Base-by-base conservation (phyloP, 768 basidiomycete genomes). In the Artomyces pyxidatus region DNA sequence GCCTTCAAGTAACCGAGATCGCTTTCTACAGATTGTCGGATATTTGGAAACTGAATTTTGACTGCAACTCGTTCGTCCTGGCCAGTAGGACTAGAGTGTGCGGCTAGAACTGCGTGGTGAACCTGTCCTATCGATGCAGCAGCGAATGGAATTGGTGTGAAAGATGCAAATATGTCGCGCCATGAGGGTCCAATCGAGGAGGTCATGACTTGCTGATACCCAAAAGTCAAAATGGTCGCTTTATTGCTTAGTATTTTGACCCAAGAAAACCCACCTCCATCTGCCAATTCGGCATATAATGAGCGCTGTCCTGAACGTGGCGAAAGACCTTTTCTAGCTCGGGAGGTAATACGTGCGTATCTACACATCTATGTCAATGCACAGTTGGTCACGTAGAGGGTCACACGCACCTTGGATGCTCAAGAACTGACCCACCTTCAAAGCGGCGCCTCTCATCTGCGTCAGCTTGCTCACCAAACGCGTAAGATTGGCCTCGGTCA, bases 261-360 rank as follows among this genome's bases (percentile, higher is more conserved):
- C n/a, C n/a, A n/a, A n/a, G n/a, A n/a, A n/a, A 3, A 61, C 67
- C 17, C 14, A 90, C 94, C 78, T 94, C 88, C 83, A 97, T 87
- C 63, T 99, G 95, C 87, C 88, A 94, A 57, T 95, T 86, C 0
- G 95, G 95, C 95, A 99, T 99, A 63, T 97, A 97, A 65, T 99
- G 91, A 1, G 95, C 95, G 57, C 85, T 82, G 56, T 95, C 89
- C 62, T 98, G 95, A 0, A 99, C 94, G 25, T 85, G 73, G 44
- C 91, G 78, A 58, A 99, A 83, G 26, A 99, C 85, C 47, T 78
- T 75, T 60, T 97, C 93, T 3, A 97, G 67, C 55, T 95, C 91
- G 0, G 86, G 78, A 0, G 94, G 89, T 2, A 99, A 72, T 30
- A 88, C 69, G 54, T 95, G 85, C 0, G 91, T 88, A 64, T 99